phyloP scores from a whole-genome alignment of 495 filamentous ascomycete genomes.

The Tuber brumale region DNA sequence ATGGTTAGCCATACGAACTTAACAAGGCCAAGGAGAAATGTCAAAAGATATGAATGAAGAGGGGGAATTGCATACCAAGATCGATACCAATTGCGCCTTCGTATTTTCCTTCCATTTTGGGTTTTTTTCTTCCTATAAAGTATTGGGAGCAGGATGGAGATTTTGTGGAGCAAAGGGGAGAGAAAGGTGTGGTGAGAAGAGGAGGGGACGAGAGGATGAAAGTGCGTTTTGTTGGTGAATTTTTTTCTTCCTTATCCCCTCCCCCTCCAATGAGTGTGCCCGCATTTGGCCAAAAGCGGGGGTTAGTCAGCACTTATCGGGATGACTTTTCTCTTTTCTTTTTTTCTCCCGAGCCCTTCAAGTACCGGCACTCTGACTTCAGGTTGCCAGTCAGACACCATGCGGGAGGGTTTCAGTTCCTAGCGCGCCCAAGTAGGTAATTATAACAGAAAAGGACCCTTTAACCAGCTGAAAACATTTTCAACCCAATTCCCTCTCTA shows the following conservation, averaged over 20 bases:
- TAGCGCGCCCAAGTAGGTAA: slow-evolving; percentile 4
- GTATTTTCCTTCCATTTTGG: slow-evolving; percentile 89
- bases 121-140: slow-evolving; percentile 13
- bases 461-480: background rate
- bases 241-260: slow-evolving; percentile 27
- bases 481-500: background rate
- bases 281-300: slow-evolving; percentile 29
- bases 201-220: slow-evolving; percentile 33
- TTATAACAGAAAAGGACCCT: slow-evolving; percentile 7
- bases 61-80: slow-evolving; percentile 59
- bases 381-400: background rate
- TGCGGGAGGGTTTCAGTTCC: background rate
- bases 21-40: slow-evolving; percentile 6
- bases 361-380: background rate
- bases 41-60: slow-evolving; percentile 13
- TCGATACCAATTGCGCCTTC: slow-evolving; percentile 99
- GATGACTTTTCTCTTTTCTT: background rate
- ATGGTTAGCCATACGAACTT: slow-evolving; percentile 9
- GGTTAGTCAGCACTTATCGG: slow-evolving; percentile 15
- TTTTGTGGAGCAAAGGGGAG: slow-evolving; percentile 21
- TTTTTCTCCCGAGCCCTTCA: background rate
- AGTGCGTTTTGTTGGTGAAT: slow-evolving; percentile 37
- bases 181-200: slow-evolving; percentile 18
- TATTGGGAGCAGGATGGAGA: slow-evolving; percentile 25
- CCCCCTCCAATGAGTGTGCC: slow-evolving; percentile 31